These are phyloP conservation scores for Populus davidiana DNA, from an alignment of 345 rosid genomes.

Conservation along the genomic window DNA sequence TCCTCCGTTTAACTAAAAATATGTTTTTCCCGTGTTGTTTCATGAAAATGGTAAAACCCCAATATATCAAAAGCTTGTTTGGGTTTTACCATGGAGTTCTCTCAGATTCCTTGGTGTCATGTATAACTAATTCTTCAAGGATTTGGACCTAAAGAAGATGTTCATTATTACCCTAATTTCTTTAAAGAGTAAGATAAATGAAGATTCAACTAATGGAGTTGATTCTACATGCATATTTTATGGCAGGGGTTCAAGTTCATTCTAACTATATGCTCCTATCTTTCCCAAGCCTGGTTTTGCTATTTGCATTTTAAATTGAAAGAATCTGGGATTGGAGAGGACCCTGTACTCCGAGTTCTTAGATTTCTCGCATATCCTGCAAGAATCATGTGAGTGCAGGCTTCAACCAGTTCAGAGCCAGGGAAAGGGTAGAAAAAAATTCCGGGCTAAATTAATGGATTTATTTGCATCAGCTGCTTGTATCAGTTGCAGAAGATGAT, in stretches of 20 bases:
- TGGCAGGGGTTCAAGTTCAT: no score
- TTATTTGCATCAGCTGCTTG: not conserved
- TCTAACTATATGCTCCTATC: no score
- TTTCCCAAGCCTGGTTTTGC: no score
- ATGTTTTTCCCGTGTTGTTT: not conserved
- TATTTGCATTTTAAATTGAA: no score
- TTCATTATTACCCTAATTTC: not conserved
- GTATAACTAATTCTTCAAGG: not conserved
- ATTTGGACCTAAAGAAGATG: not conserved
- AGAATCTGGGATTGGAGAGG: no score
- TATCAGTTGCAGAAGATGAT: not conserved
- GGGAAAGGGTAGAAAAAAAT: not conserved
- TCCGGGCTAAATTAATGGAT: not conserved
- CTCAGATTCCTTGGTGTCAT: not conserved
- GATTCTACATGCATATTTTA: no score
- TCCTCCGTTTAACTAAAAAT: not conserved
- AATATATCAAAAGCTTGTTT: not conserved
- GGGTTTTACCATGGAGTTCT: not conserved
- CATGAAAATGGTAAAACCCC: conserved; percentile 17
- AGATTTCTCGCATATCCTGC: not conserved
- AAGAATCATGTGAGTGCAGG: not conserved
- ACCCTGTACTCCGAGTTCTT: not conserved
- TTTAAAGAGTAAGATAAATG: not conserved
- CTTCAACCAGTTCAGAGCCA: not conserved
- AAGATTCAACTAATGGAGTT: not conserved